phyloP scores from a whole-genome alignment of 73 alveolate species.

The Stentor coeruleus region DNA sequence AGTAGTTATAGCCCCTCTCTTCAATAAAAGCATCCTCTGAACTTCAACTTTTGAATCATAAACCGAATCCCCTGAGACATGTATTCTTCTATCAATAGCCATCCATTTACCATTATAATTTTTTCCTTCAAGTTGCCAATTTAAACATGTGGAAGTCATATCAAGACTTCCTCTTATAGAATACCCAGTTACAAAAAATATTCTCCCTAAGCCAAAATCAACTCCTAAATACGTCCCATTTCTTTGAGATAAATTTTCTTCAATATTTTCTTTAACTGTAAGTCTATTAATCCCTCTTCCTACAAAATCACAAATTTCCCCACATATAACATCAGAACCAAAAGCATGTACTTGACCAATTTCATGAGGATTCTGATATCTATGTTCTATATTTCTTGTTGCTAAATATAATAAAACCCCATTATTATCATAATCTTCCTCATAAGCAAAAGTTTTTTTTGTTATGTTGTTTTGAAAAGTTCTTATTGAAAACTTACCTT shows the following conservation, averaged over 20 bases:
- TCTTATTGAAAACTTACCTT: too few species aligned
- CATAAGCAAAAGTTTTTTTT: conserved; percentile 66
- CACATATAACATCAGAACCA: conserved; percentile 85
- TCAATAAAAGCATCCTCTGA: conserved; percentile 59
- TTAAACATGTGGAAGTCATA: conserved; percentile 78
- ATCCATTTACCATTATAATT: conserved; percentile 79
- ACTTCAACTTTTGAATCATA: conserved; percentile 51
- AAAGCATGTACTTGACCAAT: conserved; percentile 77
- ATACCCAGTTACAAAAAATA: conserved; percentile 75
- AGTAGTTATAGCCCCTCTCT: conserved; percentile 67
- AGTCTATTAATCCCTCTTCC: conserved; percentile 27
- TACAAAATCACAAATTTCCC: conserved; percentile 81
- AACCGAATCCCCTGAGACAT: conserved; percentile 49
- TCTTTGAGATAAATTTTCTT: too few species aligned
- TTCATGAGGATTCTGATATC: conserved; percentile 86
- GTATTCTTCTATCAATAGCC: conserved; percentile 84
- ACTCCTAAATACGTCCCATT: conserved; percentile 78
- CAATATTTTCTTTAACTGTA: too few species aligned
- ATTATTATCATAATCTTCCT: conserved; percentile 85
- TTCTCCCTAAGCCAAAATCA: conserved; percentile 88
- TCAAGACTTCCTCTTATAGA: conserved; percentile 82
- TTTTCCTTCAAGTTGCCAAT: conserved; percentile 94
- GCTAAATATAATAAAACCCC: conserved; percentile 93
- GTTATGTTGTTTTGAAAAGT: conserved; percentile 47
- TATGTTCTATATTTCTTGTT: conserved; percentile 60